These are phyloP conservation scores for Agrocybe chaxingu DNA, from an alignment of 768 basidiomycete species.

Conservation along the genomic window DNA sequence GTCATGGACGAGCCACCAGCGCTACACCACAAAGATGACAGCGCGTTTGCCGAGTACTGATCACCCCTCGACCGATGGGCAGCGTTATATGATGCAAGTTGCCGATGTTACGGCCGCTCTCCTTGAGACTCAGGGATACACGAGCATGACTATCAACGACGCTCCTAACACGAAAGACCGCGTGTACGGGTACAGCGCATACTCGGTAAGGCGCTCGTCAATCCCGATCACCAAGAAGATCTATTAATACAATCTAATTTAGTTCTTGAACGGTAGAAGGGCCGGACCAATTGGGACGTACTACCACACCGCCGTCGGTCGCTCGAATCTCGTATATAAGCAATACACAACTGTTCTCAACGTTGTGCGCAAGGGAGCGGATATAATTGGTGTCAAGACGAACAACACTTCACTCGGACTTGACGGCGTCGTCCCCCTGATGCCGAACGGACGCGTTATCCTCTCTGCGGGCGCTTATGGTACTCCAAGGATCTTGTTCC, in stretches of 20 bases:
- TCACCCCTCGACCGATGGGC: conserved; percentile 55
- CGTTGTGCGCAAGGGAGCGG: conserved; percentile 53
- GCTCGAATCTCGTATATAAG: conserved; percentile 49
- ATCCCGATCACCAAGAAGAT: background rate
- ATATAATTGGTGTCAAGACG: conserved; percentile 57
- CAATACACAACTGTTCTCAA: conserved; percentile 47
- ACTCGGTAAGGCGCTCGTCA: conserved; percentile 26
- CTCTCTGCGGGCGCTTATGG: conserved; percentile 58
- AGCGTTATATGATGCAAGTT: conserved; percentile 53
- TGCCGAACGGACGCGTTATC: conserved; percentile 52
- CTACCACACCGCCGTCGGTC: conserved; percentile 50
- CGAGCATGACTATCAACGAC: conserved; percentile 51
- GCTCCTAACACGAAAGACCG: conserved; percentile 56
- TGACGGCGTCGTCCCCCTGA: conserved; percentile 53
- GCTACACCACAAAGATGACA: conserved; percentile 46
- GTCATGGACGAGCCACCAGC: conserved; percentile 48
- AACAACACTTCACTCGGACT: conserved; percentile 57
- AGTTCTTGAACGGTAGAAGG: conserved; percentile 45
- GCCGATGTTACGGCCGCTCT: conserved; percentile 41
- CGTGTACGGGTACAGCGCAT: conserved; percentile 51
- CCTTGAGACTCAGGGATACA: conserved; percentile 48
- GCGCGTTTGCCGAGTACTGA: conserved; percentile 56
- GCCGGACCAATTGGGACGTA: conserved; percentile 63
- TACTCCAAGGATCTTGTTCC: conserved; percentile 54
- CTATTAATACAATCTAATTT: background rate